Evolutionary conservation across 73 alveolate genomes (phyloP).

Genomic region (Loxodes magnus): DNA sequence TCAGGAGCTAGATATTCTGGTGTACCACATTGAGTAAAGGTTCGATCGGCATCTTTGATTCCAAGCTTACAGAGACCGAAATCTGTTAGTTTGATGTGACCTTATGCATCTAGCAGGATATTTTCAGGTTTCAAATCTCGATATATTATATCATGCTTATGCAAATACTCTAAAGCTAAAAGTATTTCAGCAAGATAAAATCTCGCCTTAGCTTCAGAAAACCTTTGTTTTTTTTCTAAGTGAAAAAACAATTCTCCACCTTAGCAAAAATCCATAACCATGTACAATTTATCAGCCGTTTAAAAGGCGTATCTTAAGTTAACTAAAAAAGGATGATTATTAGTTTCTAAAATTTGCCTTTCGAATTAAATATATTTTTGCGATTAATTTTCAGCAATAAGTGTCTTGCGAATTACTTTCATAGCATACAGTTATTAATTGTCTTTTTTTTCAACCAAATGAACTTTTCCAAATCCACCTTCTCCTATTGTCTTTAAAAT

Average conservation of each 20-base stretch:
- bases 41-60: constrained; percentile 1
- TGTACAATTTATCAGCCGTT: constrained; percentile 65
- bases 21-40: constrained; percentile 57
- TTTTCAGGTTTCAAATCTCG: constrained; percentile 88
- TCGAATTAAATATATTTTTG: constrained; percentile 68
- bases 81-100: constrained; percentile 81
- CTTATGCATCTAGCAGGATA: constrained; percentile 64
- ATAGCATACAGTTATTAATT: constrained; percentile 39
- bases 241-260: constrained; percentile 30
- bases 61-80: constrained; percentile 66
- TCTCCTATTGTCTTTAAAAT: constrained; percentile 17
- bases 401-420: constrained; percentile 67
- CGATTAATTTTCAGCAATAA: constrained; percentile 55
- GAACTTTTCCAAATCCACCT: constrained; percentile 50
- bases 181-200: constrained; percentile 30
- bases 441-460: constrained; percentile 33
- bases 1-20: constrained; percentile 90
- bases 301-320: constrained; percentile 74
- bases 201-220: constrained; percentile 14
- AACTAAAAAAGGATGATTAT: constrained; percentile 75
- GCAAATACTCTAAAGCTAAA: constrained; percentile 39
- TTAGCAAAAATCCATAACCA: constrained; percentile 61
- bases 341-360: constrained; percentile 47
- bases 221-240: constrained; percentile 15
- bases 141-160: constrained; percentile 31